Percentiles rank a stretch among this genome's conserved stretches.
Conservation (phyloP, 148 eudicot species). For the Rhododendron williamsianum region DNA sequence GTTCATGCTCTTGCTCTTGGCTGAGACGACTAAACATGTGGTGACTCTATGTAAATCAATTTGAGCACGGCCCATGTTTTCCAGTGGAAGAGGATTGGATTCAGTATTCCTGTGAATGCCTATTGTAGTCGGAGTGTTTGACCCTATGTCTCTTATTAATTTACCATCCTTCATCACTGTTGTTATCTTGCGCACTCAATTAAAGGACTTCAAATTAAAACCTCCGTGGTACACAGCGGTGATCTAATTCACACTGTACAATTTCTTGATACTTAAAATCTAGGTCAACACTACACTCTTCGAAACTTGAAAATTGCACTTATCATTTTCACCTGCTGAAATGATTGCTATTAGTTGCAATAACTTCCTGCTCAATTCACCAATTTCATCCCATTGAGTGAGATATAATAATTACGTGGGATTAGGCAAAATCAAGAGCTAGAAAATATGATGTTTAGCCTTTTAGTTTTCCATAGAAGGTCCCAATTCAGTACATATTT, state of each 20-base stretch:
- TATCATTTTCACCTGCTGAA: background rate
- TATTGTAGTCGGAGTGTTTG: background rate
- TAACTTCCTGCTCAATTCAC: background rate
- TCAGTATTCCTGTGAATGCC: background rate
- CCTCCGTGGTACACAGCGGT: background rate
- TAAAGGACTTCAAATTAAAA: background rate
- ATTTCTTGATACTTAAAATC: background rate
- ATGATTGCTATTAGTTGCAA: background rate
- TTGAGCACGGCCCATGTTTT: background rate
- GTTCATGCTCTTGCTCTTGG: background rate
- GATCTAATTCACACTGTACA: background rate
- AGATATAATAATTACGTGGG: background rate
- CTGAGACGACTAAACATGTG: background rate
- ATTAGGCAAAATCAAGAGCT: background rate
- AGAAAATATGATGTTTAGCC: background rate
- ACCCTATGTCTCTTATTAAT: background rate
- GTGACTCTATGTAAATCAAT: background rate
- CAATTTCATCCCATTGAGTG: background rate
- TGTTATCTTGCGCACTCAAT: background rate
- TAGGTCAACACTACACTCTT: background rate
- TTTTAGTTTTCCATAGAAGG: background rate
- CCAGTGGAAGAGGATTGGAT: background rate
- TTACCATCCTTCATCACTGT: background rate
- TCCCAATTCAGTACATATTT: background rate
- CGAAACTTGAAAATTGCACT: background rate